Evolutionary conservation across 1,284 basidiomycete species (phyloP).

Genomic region (Malassezia furfur): DNA sequence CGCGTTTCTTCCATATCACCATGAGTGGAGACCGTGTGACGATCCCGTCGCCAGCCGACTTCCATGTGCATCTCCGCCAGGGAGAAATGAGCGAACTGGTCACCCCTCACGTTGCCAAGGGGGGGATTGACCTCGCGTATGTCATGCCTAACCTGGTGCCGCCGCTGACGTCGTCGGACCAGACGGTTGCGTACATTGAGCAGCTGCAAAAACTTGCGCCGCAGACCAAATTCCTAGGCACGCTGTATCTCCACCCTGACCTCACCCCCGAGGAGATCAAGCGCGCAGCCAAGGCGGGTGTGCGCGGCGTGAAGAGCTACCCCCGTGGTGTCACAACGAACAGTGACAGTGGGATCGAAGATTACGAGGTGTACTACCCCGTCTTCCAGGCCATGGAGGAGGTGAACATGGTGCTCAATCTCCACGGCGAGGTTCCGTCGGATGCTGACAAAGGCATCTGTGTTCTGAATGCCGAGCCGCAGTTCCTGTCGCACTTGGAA

Average conservation of each 20-base stretch:
- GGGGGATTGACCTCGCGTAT: constrained; percentile 84
- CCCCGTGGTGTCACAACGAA: constrained; percentile 97
- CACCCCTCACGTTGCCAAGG: constrained; percentile 76
- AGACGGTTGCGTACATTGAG: constrained; percentile 70
- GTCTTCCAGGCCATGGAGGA: constrained; percentile 92
- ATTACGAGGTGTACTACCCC: constrained; percentile 86
- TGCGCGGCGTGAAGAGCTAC: constrained; percentile 81
- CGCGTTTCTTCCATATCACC: too few relatives aligned
- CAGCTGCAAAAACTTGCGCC: constrained; percentile 68
- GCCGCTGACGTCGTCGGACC: constrained; percentile 74
- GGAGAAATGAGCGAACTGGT: constrained; percentile 67
- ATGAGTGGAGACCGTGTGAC: neutral
- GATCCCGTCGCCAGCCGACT: constrained; percentile 51
- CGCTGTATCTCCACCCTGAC: constrained; percentile 81
- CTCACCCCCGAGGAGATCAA: constrained; percentile 83
- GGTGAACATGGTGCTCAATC: constrained; percentile 82
- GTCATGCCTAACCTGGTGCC: constrained; percentile 98
- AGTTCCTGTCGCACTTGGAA: constrained; percentile 78
- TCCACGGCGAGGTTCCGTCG: constrained; percentile 96
- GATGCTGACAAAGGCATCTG: constrained; percentile 73
- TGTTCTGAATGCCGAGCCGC: constrained; percentile 83
- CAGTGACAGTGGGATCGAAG: constrained; percentile 90
- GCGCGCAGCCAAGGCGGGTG: constrained; percentile 56
- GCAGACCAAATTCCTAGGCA: constrained; percentile 79
- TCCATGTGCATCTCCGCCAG: constrained; percentile 93